These are phyloP conservation scores for Conticribra guillardii DNA, from an alignment of 108 stramenopile species.

Conservation along the genomic window DNA sequence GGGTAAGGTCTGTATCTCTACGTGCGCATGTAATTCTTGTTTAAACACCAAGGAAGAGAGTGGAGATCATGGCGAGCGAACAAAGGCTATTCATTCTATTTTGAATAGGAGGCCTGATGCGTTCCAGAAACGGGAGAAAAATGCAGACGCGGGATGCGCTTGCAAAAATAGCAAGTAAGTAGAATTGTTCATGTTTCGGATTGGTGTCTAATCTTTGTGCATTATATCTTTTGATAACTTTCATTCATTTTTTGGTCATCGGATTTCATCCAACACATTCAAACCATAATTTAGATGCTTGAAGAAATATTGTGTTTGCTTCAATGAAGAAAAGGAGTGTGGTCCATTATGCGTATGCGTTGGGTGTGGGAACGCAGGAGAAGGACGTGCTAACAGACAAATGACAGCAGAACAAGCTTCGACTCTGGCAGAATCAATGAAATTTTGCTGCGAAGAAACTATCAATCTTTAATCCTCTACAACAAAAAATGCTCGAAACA, in stretches of 20 bases:
- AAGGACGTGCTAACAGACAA: too few species aligned
- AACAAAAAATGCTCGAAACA: too few species aligned
- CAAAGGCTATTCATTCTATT: conserved; percentile 12
- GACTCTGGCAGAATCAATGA: too few species aligned
- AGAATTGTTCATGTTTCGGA: too few species aligned
- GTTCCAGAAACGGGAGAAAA: conserved; percentile 15
- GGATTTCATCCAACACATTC: too few species aligned
- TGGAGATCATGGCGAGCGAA: conserved; percentile 19
- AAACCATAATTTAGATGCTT: conserved; percentile 20
- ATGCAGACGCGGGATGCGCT: conserved; percentile 10
- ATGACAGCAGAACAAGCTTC: too few species aligned
- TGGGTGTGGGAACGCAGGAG: conserved; percentile 13
- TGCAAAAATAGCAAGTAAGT: conserved; percentile 23
- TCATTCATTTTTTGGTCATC: too few species aligned
- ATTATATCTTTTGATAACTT: too few species aligned
- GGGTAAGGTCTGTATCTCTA: conserved; percentile 18
- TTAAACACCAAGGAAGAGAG: conserved; percentile 16
- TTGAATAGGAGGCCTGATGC: conserved; percentile 20
- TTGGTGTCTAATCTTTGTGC: too few species aligned
- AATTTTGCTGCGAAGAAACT: too few species aligned
- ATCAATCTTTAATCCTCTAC: too few species aligned
- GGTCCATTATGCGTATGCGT: conserved; percentile 16
- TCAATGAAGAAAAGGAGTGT: conserved; percentile 5
- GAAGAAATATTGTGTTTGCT: conserved; percentile 39
- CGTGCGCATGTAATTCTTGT: conserved; percentile 16